Evolutionary conservation across 1,284 basidiomycete genomes (phyloP).

Genomic region (Takashimella tepidaria): DNA sequence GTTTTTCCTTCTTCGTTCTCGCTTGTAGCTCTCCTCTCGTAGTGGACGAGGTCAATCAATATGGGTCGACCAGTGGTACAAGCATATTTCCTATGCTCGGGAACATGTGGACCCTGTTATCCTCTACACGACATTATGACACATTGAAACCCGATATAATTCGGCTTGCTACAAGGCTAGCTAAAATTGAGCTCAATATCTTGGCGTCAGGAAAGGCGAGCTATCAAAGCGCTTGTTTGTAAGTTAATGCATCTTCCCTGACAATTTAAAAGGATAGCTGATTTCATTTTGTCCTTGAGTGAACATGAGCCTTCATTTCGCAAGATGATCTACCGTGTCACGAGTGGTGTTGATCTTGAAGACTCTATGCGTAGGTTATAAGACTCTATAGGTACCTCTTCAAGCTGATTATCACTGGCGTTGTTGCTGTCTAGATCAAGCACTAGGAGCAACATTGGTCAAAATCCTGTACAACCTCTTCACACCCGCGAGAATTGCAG

Average conservation of each 20-base stretch:
- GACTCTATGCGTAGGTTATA: conserved; percentile 33
- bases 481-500: too few relatives aligned
- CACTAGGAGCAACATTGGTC: conserved; percentile 30
- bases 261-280: neutral
- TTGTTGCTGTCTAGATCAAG: conserved; percentile 16
- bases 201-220: conserved; percentile 27
- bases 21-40: neutral
- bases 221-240: conserved; percentile 29
- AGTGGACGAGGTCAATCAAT: neutral
- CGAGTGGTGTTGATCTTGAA: conserved; percentile 39
- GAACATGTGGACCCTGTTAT: neutral
- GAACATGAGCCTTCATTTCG: conserved; percentile 29
- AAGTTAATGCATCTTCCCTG: conserved; percentile 11
- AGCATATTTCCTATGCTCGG: neutral
- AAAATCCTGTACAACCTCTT: conserved; percentile 44
- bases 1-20: neutral
- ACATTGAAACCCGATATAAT: neutral
- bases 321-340: conserved; percentile 33
- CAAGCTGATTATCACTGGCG: neutral
- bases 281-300: conserved; percentile 2
- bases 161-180: conserved; percentile 23
- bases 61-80: neutral
- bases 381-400: neutral
- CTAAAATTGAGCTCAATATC: conserved; percentile 40
- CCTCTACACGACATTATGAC: neutral